Evolutionary conservation across 2,329 filamentous ascomycete species (phyloP).

Genomic region (Microascus cirrosus): DNA sequence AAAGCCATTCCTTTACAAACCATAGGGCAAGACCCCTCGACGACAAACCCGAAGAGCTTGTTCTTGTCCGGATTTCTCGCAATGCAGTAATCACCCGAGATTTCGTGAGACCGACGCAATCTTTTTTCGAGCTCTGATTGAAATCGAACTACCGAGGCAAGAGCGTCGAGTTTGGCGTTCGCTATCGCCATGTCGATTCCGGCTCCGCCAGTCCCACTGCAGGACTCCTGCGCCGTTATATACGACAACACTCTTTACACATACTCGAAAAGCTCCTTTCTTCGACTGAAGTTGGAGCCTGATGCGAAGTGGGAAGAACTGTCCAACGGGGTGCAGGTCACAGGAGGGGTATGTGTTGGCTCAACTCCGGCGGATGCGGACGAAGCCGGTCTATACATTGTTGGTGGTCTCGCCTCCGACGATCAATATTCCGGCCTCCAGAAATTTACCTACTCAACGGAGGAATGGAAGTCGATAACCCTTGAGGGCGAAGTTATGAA

Average conservation of each 20-base stretch:
- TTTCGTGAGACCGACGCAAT: not conserved
- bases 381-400: conserved; percentile 60
- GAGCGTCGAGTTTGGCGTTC: not conserved
- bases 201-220: conserved; percentile 56
- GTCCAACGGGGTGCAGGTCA: conserved; percentile 56
- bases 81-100: not conserved
- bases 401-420: conserved; percentile 55
- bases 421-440: conserved; percentile 64
- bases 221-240: conserved; percentile 72
- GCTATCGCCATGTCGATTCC: conserved; percentile 55
- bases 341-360: conserved; percentile 67
- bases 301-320: conserved; percentile 64
- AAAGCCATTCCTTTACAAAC: not conserved
- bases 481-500: conserved; percentile 42
- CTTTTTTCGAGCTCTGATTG: not conserved
- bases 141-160: not conserved
- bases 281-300: conserved; percentile 56
- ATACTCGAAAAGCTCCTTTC: conserved; percentile 64
- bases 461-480: conserved; percentile 37
- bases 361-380: conserved; percentile 47
- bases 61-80: not conserved
- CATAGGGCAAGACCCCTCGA: not conserved
- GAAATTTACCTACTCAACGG: conserved; percentile 44
- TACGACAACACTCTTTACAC: conserved; percentile 76
- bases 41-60: not conserved